Percentiles rank a stretch among this genome's conserved stretches.
phyloP scores from a whole-genome alignment of 2,329 filamentous ascomycete genomes.

The Cercospora zeina region DNA sequence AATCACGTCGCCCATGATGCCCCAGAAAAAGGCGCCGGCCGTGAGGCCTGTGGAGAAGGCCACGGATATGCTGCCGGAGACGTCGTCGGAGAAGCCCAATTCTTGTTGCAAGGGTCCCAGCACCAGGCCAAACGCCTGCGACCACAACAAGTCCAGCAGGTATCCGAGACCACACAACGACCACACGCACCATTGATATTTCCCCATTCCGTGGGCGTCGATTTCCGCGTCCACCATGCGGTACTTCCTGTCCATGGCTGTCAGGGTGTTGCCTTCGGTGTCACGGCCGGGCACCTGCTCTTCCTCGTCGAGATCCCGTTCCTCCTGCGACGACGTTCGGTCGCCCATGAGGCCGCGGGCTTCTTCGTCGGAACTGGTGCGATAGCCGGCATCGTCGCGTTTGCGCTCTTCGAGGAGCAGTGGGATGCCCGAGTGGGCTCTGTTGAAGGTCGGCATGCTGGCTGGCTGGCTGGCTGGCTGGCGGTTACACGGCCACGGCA shows the following conservation, averaged over 20 bases:
- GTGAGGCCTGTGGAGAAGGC: conserved; percentile 58
- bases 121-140: conserved; percentile 59
- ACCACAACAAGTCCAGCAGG: conserved; percentile 59
- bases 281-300: conserved; percentile 12
- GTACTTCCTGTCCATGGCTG: conserved; percentile 49
- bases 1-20: conserved; percentile 56
- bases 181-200: conserved; percentile 56
- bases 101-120: conserved; percentile 58
- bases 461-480: not conserved
- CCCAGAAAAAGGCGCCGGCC: conserved; percentile 58
- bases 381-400: not conserved
- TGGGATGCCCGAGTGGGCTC: conserved; percentile 1
- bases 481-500: not conserved
- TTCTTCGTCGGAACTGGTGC: conserved; percentile 9
- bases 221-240: conserved; percentile 52
- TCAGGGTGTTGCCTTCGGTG: conserved; percentile 24
- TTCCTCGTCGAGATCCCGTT: not conserved
- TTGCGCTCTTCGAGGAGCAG: conserved; percentile 7
- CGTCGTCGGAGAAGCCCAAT: conserved; percentile 51
- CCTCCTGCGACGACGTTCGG: conserved; percentile 11
- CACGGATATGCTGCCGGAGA: conserved; percentile 52
- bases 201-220: conserved; percentile 55
- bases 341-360: conserved; percentile 11
- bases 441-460: not conserved
- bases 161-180: conserved; percentile 57